Evolutionary conservation across 2,329 filamentous ascomycete species (phyloP).

Genomic region (Grosmannia serpens): DNA sequence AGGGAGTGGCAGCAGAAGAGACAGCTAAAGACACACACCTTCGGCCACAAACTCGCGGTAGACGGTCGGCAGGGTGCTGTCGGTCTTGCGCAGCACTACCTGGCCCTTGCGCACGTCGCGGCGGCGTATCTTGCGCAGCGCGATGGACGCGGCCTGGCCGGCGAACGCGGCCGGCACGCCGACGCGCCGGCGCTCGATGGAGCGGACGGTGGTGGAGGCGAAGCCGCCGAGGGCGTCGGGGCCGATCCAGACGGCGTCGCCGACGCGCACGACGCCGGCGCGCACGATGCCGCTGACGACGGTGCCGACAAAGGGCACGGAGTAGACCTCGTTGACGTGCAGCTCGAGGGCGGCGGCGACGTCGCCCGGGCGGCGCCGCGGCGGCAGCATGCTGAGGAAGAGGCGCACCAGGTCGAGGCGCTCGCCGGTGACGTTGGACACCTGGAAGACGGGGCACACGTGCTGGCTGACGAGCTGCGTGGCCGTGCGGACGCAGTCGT

Average conservation of each 20-base stretch:
- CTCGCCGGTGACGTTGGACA: constrained; percentile 93
- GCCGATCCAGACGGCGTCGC: constrained; percentile 81
- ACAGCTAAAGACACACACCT: constrained; percentile 30
- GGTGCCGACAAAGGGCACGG: constrained; percentile 91
- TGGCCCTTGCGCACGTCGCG: constrained; percentile 96
- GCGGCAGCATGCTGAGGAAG: constrained; percentile 90
- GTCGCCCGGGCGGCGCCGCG: constrained; percentile 79
- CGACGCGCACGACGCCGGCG: constrained; percentile 73
- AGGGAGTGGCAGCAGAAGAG: not conserved
- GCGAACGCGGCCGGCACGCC: constrained; percentile 77
- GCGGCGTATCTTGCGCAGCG: constrained; percentile 72
- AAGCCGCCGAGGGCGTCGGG: constrained; percentile 89
- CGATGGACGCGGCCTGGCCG: constrained; percentile 87
- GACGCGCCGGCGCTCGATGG: constrained; percentile 91
- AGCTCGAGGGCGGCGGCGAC: constrained; percentile 84
- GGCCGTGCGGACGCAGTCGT: constrained; percentile 89
- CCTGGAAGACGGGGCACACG: constrained; percentile 95
- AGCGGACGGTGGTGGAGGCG: constrained; percentile 72
- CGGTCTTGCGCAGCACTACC: constrained; percentile 81
- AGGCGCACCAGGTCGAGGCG: constrained; percentile 81
- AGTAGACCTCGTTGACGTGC: constrained; percentile 94
- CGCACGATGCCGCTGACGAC: constrained; percentile 93
- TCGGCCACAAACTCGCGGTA: constrained; percentile 69
- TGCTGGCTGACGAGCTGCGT: constrained; percentile 91
- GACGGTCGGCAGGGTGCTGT: constrained; percentile 59